Evolutionary conservation across 208 protist species (phyloP), one percentile per base, ranked within the genome.

Genomic region (Trypanosoma melophagium): DNA sequence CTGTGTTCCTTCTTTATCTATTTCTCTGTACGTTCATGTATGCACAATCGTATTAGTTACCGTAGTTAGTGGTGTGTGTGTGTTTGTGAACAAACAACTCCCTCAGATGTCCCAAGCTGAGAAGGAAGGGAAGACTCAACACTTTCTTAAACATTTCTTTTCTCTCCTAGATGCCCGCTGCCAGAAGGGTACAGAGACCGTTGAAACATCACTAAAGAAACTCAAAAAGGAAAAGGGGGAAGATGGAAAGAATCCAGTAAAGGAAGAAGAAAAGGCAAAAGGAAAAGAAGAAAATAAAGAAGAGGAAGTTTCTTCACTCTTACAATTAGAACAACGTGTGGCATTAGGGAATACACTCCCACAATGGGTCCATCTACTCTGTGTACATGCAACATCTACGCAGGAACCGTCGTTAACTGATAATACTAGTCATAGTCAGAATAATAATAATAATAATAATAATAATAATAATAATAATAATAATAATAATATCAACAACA

Each of bases 121-220:
- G 17, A 17, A 40, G 22, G 66, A 64, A 16, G 66, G 0, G 14
- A 17, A 54, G 22, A 50, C 44, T 19, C 66, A 57, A 28, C 66
- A 61, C 5, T 70, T 68, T 60, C 13, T 76, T 16, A 45, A 50
- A 35, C 51, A 69, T n/a, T 70, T 69, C 21, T 76, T 68, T 53
- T 62, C 70, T 35, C 19, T 69, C 14, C 21, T 76, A 24, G 56
- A 64, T 58, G 42, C 41, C 17, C 64, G 52, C 54, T 31, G 1
- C 5, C 28, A 35, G 5, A 35, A 35, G 5, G 28, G 28, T 5
- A 35, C 28, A 35, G 28, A 35, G 3, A 35, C 28, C 3, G 28
- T 35, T 35, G 28, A 35, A 35, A 35, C 28, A 7, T 5, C 5
- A 35, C 28, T 35, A 35, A 35, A 35, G 28, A 35, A 35, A 35